These are phyloP conservation scores for Saccharomycopsis sp. DNA, from an alignment of 805 yeast species.

Conservation along the genomic window DNA sequence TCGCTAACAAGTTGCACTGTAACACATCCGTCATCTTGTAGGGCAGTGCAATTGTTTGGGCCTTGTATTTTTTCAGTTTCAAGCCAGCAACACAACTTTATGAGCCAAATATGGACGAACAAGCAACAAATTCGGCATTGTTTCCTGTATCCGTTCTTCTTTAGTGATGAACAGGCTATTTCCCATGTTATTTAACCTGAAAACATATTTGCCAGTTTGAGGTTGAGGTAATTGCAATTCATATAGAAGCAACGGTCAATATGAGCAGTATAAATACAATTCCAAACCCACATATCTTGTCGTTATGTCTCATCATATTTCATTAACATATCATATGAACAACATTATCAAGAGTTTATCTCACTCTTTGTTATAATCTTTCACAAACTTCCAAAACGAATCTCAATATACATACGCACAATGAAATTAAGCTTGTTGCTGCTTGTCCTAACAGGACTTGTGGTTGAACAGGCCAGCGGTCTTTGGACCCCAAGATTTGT, in stretches of 20 bases:
- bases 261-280: neutral
- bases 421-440: neutral
- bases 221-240: neutral
- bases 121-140: neutral
- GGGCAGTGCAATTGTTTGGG: neutral
- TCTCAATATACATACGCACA: neutral
- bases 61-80: neutral
- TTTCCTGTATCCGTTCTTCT: neutral
- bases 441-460: neutral
- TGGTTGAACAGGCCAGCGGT: neutral
- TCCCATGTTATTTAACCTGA: neutral
- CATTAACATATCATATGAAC: neutral
- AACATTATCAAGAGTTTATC: neutral
- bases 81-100: neutral
- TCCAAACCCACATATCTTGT: neutral
- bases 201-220: neutral
- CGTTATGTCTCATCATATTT: neutral
- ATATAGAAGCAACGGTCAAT: neutral
- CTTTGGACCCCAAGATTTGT: neutral
- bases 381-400: too few relatives aligned
- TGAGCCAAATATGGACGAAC: neutral
- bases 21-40: neutral
- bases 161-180: neutral
- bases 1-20: neutral
- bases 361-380: neutral